phyloP scores from a whole-genome alignment of 176 grass and related monocot species.

The Echinochloa phyllopogon region DNA sequence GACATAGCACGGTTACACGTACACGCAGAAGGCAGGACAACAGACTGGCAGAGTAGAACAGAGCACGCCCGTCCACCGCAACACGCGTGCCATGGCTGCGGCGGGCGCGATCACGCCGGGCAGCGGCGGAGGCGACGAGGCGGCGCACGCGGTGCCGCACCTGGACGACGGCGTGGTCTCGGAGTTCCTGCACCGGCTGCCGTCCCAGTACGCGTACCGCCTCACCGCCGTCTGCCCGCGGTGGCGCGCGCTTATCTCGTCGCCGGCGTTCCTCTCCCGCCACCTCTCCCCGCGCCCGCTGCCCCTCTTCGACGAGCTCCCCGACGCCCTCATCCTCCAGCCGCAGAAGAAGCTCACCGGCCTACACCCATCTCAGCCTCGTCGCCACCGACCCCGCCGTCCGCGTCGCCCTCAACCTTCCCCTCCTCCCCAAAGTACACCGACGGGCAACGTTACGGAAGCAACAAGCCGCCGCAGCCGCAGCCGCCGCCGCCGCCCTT shows the following conservation, averaged over 20 bases:
- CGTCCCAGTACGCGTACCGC: slow-evolving; percentile 4
- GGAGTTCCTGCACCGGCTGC: neutral
- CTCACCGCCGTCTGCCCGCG: neutral
- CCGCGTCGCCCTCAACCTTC: neutral
- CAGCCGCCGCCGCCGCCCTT: neutral
- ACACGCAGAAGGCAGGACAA: no score
- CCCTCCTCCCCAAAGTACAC: neutral
- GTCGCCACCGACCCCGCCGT: neutral
- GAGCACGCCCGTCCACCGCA: no score
- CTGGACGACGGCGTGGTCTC: neutral
- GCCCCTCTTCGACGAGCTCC: neutral
- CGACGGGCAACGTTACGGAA: neutral
- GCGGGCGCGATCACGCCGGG: neutral
- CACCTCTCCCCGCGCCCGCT: slow-evolving; percentile 24
- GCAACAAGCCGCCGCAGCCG: neutral
- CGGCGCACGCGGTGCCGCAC: neutral
- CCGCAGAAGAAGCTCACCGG: neutral
- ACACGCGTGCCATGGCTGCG: neutral
- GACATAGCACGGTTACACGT: no score
- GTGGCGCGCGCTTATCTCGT: slow-evolving; percentile 15
- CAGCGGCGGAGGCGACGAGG: neutral
- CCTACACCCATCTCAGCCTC: neutral
- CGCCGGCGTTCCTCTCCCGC: slow-evolving; percentile 18
- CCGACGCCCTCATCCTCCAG: neutral
- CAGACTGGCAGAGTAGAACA: no score